Evolutionary conservation across 345 rosid species (phyloP).

Genomic region (Passiflora organensis): DNA sequence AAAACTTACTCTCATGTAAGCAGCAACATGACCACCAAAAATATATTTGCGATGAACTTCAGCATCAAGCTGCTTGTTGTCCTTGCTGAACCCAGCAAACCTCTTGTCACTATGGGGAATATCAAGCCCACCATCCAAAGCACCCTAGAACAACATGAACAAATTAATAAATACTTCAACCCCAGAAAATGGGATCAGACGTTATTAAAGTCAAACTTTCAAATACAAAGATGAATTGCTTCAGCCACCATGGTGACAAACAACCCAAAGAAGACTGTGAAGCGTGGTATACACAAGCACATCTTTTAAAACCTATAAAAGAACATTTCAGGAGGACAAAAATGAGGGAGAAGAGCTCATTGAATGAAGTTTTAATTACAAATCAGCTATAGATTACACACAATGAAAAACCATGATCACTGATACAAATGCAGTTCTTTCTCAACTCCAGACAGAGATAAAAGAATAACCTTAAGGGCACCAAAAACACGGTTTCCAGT

Average conservation of each 20-base stretch:
- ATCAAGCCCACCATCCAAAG: slow-evolving; percentile 83
- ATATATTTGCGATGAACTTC: slow-evolving; percentile 79
- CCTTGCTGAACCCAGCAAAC: slow-evolving; percentile 74
- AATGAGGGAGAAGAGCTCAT: no score
- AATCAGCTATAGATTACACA: neutral
- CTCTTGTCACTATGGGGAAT: slow-evolving; percentile 80
- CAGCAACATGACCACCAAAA: slow-evolving; percentile 69
- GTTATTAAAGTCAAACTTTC: neutral
- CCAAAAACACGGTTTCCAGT: slow-evolving; percentile 79
- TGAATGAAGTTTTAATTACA: neutral
- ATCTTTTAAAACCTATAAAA: neutral
- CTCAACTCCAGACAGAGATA: neutral
- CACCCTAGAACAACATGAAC: slow-evolving; percentile 43
- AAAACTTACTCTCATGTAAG: slow-evolving; percentile 65
- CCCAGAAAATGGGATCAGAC: neutral
- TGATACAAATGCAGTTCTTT: neutral
- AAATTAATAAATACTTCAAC: neutral
- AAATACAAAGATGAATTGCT: neutral
- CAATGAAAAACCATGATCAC: neutral
- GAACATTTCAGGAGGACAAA: no score
- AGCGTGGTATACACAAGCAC: neutral
- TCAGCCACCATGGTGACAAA: neutral
- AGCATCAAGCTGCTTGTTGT: slow-evolving; percentile 65
- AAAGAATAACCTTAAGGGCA: slow-evolving; percentile 52
- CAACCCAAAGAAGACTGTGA: neutral